A percentile compares a stretch with the other conserved stretches of the same genome.
phyloP scores from a whole-genome alignment of 306 rosid species.

The Vachellia collinsii region DNA sequence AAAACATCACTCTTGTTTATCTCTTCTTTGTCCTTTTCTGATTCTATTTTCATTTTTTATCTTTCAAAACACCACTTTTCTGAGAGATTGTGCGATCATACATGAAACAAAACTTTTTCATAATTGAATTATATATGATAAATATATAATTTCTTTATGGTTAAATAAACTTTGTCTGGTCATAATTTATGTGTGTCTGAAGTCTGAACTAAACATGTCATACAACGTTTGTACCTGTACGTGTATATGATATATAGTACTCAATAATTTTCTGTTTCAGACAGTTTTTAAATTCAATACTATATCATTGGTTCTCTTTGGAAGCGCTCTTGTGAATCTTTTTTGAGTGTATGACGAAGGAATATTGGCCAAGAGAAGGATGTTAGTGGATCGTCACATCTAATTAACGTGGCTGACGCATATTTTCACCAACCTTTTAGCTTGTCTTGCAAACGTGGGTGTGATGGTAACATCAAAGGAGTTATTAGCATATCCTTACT shows the following conservation, averaged over 20 bases:
- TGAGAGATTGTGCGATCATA: not conserved
- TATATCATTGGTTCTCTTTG: not conserved
- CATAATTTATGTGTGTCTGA: not conserved
- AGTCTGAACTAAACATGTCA: too few species aligned
- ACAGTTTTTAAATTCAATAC: not conserved
- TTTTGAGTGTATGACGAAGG: not conserved
- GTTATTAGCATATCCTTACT: slow-evolving; percentile 10
- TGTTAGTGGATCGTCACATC: slow-evolving; percentile 31
- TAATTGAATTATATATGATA: not conserved
- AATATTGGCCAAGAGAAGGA: not conserved
- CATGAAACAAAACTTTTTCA: not conserved
- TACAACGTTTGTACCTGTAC: too few species aligned
- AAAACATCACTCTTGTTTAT: too few species aligned
- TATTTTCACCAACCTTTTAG: slow-evolving; percentile 19
- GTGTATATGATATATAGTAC: too few species aligned
- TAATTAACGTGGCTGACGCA: slow-evolving; percentile 32
- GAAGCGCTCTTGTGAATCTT: not conserved
- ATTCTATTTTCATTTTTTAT: not conserved
- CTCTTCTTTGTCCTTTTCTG: not conserved
- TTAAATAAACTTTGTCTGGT: not conserved
- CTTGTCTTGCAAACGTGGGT: not conserved
- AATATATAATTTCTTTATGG: not conserved
- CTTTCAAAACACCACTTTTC: not conserved
- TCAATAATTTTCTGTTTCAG: not conserved
- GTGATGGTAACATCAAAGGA: slow-evolving; percentile 39